Evolutionary conservation across 2,329 filamentous ascomycete species (phyloP), one percentile per base, ranked within the genome.

Genomic region (Dothistroma pini): DNA sequence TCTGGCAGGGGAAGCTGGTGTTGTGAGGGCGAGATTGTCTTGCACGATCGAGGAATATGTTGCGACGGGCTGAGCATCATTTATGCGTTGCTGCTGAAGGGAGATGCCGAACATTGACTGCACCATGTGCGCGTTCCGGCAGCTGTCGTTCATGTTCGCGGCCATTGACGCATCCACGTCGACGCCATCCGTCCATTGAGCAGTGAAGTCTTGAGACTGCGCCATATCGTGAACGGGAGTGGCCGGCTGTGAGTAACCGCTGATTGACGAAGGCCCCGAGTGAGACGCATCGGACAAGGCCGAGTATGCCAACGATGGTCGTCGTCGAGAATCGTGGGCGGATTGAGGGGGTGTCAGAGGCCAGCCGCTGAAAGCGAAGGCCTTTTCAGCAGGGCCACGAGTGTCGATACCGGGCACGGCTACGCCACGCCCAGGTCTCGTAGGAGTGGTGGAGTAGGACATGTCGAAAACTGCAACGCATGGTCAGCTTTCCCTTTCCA

Each of bases 341-440:
- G 71, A 69, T 25, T 68, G 68, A 10, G 70, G 69, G 12, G 71
- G 70, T 41, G 71, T 72, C 6, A 68, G 47, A 14, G 64, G 65
- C 65, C 61, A 70, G 21, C 66, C 65, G 22, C 51, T 61, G 59
- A 63, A 66, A 2, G 56, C 48, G 12, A 65, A 38, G 12, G 58
- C 41, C 50, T 63, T 59, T 16, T 65, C 62, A 44, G 56, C 49
- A 12, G 60, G 31, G n/a, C 60, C 60, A 21, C 60, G 58, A 12
- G 70, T 72, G 51, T 72, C 68, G 50, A 72, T 68, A 11, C 56
- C 66, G 12, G 68, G 67, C 19, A 71, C 58, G 6, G 62, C 50
- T n/a, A 68, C 57, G 35, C 68, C 68, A 44, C 69, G 69, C 8
- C 55, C 57, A 35, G 57, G 56, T 34, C 69, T 68, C 10, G 65